These are phyloP conservation scores for Kazachstania africana DNA, from an alignment of 805 yeast species.

Conservation along the genomic window DNA sequence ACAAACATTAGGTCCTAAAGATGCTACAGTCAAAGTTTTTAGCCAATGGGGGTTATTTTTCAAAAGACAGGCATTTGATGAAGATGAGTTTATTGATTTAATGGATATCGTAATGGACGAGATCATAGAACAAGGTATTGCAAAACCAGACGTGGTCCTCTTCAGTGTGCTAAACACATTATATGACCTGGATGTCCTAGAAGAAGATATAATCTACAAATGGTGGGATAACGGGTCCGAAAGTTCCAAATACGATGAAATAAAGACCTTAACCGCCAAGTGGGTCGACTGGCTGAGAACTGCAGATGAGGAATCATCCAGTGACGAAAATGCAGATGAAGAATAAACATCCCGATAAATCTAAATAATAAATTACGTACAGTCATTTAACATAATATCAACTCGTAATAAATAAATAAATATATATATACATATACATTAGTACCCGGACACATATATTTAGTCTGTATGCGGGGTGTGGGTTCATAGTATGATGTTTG, in stretches of 20 bases:
- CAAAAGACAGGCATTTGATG: slow-evolving; percentile 74
- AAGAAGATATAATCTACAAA: slow-evolving; percentile 62
- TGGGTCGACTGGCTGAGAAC: slow-evolving; percentile 83
- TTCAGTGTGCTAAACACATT: slow-evolving; percentile 41
- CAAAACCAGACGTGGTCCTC: slow-evolving; percentile 26
- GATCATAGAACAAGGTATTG: slow-evolving; percentile 16
- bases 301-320: slow-evolving; percentile 53
- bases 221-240: slow-evolving; percentile 61
- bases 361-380: too few relatives aligned
- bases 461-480: too few relatives aligned
- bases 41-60: slow-evolving; percentile 73
- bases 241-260: slow-evolving; percentile 34
- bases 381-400: neutral
- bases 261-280: slow-evolving; percentile 47
- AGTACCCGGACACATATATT: neutral
- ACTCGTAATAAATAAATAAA: neutral
- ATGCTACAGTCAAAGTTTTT: slow-evolving; percentile 67
- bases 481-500: too few relatives aligned
- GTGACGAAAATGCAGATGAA: slow-evolving; percentile 35
- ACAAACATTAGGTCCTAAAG: slow-evolving; percentile 62
- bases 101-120: slow-evolving; percentile 33
- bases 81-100: slow-evolving; percentile 67
- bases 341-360: too few relatives aligned
- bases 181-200: slow-evolving; percentile 73
- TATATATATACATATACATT: neutral